Evolutionary conservation across 2,329 filamentous ascomycete genomes (phyloP).

Genomic region (Colletotrichum salicis): DNA sequence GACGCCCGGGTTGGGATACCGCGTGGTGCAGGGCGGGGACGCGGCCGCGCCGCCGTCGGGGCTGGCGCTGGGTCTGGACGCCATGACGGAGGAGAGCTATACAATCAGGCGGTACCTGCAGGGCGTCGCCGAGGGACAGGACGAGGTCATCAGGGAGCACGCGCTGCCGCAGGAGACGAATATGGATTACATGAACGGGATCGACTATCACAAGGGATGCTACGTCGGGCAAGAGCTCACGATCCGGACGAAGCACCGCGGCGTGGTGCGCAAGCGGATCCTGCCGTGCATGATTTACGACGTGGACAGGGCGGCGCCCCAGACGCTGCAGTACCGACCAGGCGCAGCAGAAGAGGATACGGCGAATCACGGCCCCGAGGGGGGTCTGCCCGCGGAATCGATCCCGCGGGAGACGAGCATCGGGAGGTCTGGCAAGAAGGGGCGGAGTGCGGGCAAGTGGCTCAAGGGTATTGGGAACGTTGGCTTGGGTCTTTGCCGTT

Average conservation of each 20-base stretch:
- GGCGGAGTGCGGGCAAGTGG: constrained; percentile 84
- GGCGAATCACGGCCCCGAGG: constrained; percentile 39
- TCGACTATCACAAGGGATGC: constrained; percentile 96
- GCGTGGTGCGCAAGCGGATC: constrained; percentile 90
- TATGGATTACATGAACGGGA: constrained; percentile 83
- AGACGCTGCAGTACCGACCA: constrained; percentile 59
- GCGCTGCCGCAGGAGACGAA: constrained; percentile 90
- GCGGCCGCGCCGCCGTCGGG: constrained; percentile 26
- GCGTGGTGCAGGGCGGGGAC: constrained; percentile 52
- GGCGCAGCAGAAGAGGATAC: constrained; percentile 41
- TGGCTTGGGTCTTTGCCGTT: constrained; percentile 84
- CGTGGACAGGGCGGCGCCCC: constrained; percentile 49
- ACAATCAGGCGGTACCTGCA: constrained; percentile 79
- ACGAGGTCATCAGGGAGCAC: constrained; percentile 76
- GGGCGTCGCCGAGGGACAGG: constrained; percentile 86
- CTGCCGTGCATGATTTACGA: constrained; percentile 82
- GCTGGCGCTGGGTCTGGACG: constrained; percentile 55
- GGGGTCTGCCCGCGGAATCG: constrained; percentile 45
- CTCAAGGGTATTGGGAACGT: constrained; percentile 84
- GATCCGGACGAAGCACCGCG: constrained; percentile 92
- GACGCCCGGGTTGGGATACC: constrained; percentile 65
- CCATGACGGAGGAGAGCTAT: constrained; percentile 70
- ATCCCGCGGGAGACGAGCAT: constrained; percentile 61
- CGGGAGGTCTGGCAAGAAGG: constrained; percentile 62
- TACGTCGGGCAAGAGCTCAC: constrained; percentile 98